phyloP scores from a whole-genome alignment of 1,284 basidiomycete species.

The Cryptococcus sp. region DNA sequence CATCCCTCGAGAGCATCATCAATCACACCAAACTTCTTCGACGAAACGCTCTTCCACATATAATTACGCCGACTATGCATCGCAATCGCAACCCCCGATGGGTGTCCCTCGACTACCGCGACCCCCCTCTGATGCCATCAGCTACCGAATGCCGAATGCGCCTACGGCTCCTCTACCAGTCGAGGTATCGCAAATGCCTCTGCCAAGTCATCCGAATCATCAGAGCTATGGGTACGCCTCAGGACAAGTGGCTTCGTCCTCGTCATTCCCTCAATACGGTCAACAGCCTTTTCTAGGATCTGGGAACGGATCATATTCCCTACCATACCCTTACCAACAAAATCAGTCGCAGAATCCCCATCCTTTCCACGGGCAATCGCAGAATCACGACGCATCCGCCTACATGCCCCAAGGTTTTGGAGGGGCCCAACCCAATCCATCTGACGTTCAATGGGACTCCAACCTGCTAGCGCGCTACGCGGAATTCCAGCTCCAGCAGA shows the following conservation, averaged over 20 bases:
- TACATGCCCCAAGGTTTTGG: neutral
- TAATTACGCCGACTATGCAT: neutral
- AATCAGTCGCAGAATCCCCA: conserved; percentile 3
- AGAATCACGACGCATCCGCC: conserved; percentile 2
- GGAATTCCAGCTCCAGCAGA: conserved; percentile 50
- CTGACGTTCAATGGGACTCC: conserved; percentile 35
- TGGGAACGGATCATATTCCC: neutral
- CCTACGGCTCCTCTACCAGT: neutral
- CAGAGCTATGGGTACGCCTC: neutral
- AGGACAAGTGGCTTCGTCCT: neutral
- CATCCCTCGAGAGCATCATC: no score
- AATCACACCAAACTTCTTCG: neutral
- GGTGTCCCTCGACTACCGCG: conserved; percentile 13
- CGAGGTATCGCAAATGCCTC: neutral
- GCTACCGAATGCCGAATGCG: conserved; percentile 7
- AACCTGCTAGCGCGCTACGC: conserved; percentile 43
- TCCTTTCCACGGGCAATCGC: neutral
- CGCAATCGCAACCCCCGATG: neutral
- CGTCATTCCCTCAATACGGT: conserved; percentile 1
- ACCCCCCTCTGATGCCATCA: conserved; percentile 8
- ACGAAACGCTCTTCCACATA: conserved; percentile 2
- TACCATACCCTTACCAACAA: neutral
- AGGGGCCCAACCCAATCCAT: neutral
- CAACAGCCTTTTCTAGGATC: neutral
- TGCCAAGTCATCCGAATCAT: neutral